These are phyloP conservation scores for Ailanthus altissimus DNA, from an alignment of 345 rosid genomes.

Conservation along the genomic window DNA sequence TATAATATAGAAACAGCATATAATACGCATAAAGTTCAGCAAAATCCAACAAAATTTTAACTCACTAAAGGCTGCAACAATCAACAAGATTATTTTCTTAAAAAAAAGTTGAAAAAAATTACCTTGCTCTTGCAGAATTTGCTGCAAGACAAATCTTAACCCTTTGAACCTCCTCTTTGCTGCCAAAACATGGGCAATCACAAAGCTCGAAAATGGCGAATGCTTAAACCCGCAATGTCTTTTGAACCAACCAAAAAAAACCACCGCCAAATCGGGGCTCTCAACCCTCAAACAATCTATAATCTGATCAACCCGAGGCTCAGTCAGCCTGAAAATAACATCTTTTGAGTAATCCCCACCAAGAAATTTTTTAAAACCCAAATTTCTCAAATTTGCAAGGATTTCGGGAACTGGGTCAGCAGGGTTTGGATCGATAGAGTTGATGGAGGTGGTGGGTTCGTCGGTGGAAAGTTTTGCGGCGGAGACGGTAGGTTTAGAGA, in stretches of 20 bases:
- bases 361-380: slow-evolving; percentile 47
- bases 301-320: slow-evolving; percentile 48
- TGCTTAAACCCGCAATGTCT: slow-evolving; percentile 56
- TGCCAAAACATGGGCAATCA: slow-evolving; percentile 60
- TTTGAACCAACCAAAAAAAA: slow-evolving; percentile 55
- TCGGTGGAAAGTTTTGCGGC: slow-evolving; percentile 36
- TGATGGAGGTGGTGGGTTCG: slow-evolving; percentile 9
- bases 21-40: neutral
- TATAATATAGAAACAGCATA: neutral
- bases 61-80: neutral
- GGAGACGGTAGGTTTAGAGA: slow-evolving; percentile 39
- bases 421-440: slow-evolving; percentile 8
- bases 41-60: neutral
- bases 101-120: slow-evolving; percentile 12
- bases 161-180: slow-evolving; percentile 49
- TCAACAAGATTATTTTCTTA: neutral
- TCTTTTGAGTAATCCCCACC: slow-evolving; percentile 37
- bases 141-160: slow-evolving; percentile 48
- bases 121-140: slow-evolving; percentile 66
- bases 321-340: slow-evolving; percentile 40
- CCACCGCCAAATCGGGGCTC: slow-evolving; percentile 48
- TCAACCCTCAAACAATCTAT: slow-evolving; percentile 43
- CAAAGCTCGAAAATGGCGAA: slow-evolving; percentile 48
- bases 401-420: slow-evolving; percentile 42
- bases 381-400: slow-evolving; percentile 42